phyloP scores from a whole-genome alignment of 805 yeast species.

The Saccharomycopsis microspora region DNA sequence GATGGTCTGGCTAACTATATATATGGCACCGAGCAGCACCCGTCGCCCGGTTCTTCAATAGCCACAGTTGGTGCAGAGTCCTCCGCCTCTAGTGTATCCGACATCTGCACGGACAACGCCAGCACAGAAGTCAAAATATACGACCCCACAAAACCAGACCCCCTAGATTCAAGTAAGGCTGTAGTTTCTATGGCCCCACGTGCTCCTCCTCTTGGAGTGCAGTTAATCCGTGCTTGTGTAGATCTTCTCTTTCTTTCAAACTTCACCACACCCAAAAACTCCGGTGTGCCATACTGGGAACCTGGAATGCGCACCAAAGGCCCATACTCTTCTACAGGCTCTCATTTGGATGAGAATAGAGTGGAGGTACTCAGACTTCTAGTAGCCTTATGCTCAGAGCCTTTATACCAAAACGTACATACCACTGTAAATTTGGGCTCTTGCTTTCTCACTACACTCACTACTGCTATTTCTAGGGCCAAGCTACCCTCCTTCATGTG shows the following conservation, averaged over 20 bases:
- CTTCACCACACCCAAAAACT: constrained; percentile 37
- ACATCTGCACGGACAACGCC: constrained; percentile 1
- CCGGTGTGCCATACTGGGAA: constrained; percentile 55
- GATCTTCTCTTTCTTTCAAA: constrained; percentile 33
- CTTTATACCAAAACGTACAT: constrained; percentile 34
- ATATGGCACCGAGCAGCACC: too few relatives aligned
- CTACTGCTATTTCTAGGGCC: constrained; percentile 35
- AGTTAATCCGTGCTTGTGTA: constrained; percentile 19
- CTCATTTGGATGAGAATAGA: constrained; percentile 49
- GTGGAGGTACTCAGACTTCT: constrained; percentile 55
- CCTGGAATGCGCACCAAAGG: constrained; percentile 54
- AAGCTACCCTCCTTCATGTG: constrained; percentile 44
- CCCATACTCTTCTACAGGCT: constrained; percentile 16
- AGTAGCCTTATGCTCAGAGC: constrained; percentile 47
- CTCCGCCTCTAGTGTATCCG: background rate
- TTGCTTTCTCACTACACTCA: constrained; percentile 45
- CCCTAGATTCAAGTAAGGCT: background rate
- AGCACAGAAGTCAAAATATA: constrained; percentile 6
- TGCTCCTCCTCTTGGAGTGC: constrained; percentile 23
- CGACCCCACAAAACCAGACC: background rate
- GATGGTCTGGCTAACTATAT: too few relatives aligned
- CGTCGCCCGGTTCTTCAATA: too few relatives aligned
- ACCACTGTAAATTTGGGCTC: constrained; percentile 42
- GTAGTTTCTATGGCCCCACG: background rate
- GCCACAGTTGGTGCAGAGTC: constrained; percentile 9